Evolutionary conservation across 257 asterid species (phyloP).

Genomic region (Nicotiana benthamiana): DNA sequence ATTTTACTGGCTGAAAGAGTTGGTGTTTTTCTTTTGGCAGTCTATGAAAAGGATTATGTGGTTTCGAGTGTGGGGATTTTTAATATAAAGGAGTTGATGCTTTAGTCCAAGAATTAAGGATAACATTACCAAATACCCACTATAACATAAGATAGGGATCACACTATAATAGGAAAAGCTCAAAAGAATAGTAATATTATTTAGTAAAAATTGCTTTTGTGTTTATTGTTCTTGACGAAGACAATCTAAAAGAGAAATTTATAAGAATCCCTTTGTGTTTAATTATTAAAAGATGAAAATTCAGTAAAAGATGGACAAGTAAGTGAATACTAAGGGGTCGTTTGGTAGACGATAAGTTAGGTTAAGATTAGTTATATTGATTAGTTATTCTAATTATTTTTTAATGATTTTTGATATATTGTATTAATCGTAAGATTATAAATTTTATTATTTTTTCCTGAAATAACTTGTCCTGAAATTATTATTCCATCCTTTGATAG

Average conservation of each 20-base stretch:
- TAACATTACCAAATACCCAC: conserved; percentile 9
- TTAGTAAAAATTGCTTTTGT: neutral
- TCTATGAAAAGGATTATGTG: neutral
- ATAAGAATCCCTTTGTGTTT: neutral
- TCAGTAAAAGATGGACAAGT: conserved; percentile 10
- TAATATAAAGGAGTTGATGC: neutral
- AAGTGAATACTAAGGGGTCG: conserved; percentile 8
- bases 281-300: conserved; percentile 2
- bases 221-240: conserved; percentile 3
- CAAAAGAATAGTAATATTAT: neutral
- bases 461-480: accelerated
- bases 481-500: accelerated
- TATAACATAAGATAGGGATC: neutral
- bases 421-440: accelerated
- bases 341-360: too few relatives aligned
- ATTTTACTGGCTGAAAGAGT: neutral
- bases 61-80: neutral
- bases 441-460: too few relatives aligned
- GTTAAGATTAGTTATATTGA: too few relatives aligned
- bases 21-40: neutral
- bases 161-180: neutral
- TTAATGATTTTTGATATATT: too few relatives aligned
- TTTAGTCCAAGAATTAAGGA: conserved; percentile 9
- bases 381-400: too few relatives aligned
- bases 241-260: neutral